Evolutionary conservation across 1,139 yeast species (phyloP).

Genomic region (Wickerhamomyces sp.): DNA sequence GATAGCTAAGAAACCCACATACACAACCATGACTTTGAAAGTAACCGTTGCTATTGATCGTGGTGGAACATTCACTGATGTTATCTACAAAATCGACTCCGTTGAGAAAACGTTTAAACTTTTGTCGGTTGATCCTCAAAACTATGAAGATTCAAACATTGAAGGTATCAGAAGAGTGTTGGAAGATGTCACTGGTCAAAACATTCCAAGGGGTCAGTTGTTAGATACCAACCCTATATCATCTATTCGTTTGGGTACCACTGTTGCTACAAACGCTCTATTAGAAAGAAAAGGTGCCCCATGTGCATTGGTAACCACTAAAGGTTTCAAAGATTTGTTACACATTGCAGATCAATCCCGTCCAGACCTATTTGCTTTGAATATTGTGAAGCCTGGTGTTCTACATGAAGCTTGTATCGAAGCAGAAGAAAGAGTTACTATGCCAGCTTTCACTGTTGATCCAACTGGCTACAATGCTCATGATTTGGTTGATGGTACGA

Average conservation of each 20-base stretch:
- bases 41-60: constrained; percentile 43
- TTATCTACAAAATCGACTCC: constrained; percentile 37
- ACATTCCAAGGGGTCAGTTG: constrained; percentile 45
- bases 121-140: constrained; percentile 79
- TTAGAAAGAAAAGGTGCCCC: constrained; percentile 63
- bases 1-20: too few relatives aligned
- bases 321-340: constrained; percentile 59
- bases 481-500: constrained; percentile 10
- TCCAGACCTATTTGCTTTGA: constrained; percentile 48
- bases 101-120: constrained; percentile 57
- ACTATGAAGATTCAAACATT: constrained; percentile 83
- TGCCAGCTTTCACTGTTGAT: constrained; percentile 22
- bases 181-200: constrained; percentile 47
- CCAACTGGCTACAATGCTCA: constrained; percentile 21
- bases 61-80: constrained; percentile 89
- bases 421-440: constrained; percentile 51
- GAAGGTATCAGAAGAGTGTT: constrained; percentile 83
- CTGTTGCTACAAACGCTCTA: constrained; percentile 72
- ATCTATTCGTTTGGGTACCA: constrained; percentile 73
- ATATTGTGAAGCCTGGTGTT: constrained; percentile 52
- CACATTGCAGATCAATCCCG: constrained; percentile 70
- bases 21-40: constrained; percentile 13
- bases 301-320: constrained; percentile 58
- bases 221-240: constrained; percentile 45
- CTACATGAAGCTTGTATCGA: constrained; percentile 60